Conservation (phyloP, 164 flowering plant species). For the Magnolia changhungtana region DNA sequence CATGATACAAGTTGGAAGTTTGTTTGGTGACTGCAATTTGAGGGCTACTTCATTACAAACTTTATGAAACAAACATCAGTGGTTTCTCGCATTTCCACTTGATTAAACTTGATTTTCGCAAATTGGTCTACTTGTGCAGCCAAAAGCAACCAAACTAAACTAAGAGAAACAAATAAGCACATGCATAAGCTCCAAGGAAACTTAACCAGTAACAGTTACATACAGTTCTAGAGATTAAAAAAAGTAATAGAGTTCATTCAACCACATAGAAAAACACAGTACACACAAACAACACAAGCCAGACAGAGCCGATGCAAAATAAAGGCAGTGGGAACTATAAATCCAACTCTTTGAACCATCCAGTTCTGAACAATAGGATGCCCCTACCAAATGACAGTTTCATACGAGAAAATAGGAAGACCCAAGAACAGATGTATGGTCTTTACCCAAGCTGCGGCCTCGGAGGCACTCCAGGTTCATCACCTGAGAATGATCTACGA, state of each 20-base stretch:
- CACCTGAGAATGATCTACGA: constrained; percentile 85
- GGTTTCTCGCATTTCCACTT: no score
- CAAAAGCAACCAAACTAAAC: neutral
- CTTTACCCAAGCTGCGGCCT: constrained; percentile 68
- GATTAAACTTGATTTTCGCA: no score
- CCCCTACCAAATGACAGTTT: neutral
- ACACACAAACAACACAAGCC: neutral
- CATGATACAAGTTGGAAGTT: no score
- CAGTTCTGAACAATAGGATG: neutral
- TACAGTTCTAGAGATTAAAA: neutral
- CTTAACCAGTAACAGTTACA: neutral
- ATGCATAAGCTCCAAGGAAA: neutral
- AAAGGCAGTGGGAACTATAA: no score
- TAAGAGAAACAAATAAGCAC: neutral
- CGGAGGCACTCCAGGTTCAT: constrained; percentile 87
- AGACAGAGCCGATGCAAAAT: no score
- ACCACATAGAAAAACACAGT: neutral
- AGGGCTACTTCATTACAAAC: no score
- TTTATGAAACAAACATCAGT: no score
- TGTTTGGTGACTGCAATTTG: no score
- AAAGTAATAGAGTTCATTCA: neutral
- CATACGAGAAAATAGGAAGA: constrained; percentile 39
- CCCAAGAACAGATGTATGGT: constrained; percentile 46
- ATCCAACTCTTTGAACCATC: no score
- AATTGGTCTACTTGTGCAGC: no score